These are phyloP conservation scores for Isabelozyma gotoi DNA, from an alignment of 805 yeast genomes.

Conservation along the genomic window DNA sequence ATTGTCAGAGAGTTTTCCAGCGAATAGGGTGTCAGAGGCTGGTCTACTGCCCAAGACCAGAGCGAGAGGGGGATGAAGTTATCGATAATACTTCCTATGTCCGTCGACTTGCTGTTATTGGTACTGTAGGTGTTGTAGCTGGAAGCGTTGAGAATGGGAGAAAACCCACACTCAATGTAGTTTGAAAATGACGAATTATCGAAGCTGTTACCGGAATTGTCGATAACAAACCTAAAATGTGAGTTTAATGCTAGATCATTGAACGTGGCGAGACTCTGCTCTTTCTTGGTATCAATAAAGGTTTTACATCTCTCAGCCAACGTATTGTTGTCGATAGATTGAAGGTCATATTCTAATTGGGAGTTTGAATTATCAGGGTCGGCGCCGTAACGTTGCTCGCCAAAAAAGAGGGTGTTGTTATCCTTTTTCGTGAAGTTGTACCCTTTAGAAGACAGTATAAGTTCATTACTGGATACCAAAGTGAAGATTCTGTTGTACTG, in stretches of 20 bases:
- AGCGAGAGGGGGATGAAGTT: conserved; percentile 30
- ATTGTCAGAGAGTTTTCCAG: conserved; percentile 4
- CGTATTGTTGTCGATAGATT: not conserved
- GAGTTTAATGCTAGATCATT: conserved; percentile 12
- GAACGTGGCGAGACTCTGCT: conserved; percentile 3
- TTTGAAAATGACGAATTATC: conserved; percentile 33
- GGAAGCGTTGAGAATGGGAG: conserved; percentile 58
- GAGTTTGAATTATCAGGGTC: not conserved
- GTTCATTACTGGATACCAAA: conserved; percentile 20
- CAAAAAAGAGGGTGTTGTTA: conserved; percentile 12
- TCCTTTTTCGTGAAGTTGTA: conserved; percentile 26
- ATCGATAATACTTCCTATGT: conserved; percentile 25
- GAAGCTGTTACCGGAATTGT: conserved; percentile 37
- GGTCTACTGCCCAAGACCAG: conserved; percentile 76
- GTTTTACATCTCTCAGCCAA: not conserved
- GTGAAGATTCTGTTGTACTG: conserved; percentile 28
- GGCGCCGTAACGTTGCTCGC: not conserved
- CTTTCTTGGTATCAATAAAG: not conserved
- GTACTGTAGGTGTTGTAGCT: conserved; percentile 7
- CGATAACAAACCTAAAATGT: conserved; percentile 31
- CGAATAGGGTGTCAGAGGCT: conserved; percentile 43
- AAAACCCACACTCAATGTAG: conserved; percentile 56
- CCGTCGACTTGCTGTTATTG: conserved; percentile 12
- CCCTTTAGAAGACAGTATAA: conserved; percentile 11
- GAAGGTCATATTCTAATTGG: not conserved